These are phyloP conservation scores for Cardamine occulta DNA, from an alignment of 345 rosid species.

Conservation along the genomic window DNA sequence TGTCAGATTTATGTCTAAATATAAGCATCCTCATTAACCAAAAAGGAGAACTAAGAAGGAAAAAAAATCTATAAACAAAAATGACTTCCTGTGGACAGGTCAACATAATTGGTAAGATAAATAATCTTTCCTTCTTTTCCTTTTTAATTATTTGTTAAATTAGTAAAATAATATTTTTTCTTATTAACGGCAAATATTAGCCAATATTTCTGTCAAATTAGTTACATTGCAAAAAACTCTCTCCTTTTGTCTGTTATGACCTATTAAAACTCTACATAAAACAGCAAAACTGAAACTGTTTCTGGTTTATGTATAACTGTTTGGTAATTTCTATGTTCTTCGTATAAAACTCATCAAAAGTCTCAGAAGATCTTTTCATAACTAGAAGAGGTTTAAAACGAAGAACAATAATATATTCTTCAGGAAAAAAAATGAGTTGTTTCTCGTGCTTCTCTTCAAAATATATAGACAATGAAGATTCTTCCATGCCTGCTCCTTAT, in stretches of 20 bases:
- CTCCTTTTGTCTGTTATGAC: conserved; percentile 15
- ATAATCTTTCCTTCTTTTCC: not conserved
- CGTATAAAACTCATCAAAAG: conserved; percentile 14
- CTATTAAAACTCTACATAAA: conserved; percentile 23
- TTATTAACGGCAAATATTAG: conserved; percentile 27
- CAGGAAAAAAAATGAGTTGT: conserved; percentile 25
- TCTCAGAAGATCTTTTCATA: not conserved
- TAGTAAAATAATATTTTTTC: not conserved
- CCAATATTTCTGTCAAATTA: conserved; percentile 11
- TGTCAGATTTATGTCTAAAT: not conserved
- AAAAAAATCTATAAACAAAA: conserved; percentile 14
- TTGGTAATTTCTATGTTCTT: conserved; percentile 13
- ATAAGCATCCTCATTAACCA: conserved; percentile 1
- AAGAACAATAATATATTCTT: conserved; percentile 3
- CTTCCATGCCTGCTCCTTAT: conserved; percentile 38
- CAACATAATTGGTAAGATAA: not conserved
- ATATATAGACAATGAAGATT: not conserved
- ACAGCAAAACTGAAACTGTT: conserved; percentile 23
- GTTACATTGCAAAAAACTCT: not conserved
- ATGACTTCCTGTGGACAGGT: conserved; percentile 15
- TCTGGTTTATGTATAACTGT: not conserved
- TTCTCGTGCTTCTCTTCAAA: conserved; percentile 40
- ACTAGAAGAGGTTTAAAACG: not conserved
- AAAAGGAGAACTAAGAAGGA: not conserved
- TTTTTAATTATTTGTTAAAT: not conserved